These are phyloP conservation scores for Mycena kentingensis DNA, from an alignment of 768 basidiomycete genomes.

Conservation along the genomic window DNA sequence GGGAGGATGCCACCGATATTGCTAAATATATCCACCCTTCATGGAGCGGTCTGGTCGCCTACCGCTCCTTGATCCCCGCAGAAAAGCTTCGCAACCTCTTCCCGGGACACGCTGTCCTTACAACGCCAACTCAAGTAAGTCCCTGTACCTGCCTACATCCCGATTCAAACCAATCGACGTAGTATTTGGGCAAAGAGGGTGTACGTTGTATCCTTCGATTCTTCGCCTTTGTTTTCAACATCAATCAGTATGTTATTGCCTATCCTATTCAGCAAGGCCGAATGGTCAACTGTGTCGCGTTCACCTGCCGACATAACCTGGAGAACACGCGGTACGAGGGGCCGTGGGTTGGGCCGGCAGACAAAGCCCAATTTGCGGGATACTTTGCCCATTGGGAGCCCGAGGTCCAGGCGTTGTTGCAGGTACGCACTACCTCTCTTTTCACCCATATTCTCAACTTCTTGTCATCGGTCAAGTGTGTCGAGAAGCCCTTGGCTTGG, in stretches of 20 bases:
- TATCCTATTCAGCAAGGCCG: slow-evolving; percentile 64
- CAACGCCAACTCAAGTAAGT: slow-evolving; percentile 47
- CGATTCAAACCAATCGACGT: background rate
- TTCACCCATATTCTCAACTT: slow-evolving; percentile 1
- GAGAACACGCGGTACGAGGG: slow-evolving; percentile 52
- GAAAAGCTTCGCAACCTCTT: background rate
- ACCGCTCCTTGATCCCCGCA: slow-evolving; percentile 37
- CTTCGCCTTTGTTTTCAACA: background rate
- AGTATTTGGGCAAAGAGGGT: slow-evolving; percentile 61
- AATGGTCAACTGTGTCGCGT: slow-evolving; percentile 65
- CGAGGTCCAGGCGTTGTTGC: slow-evolving; percentile 57
- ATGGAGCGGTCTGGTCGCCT: slow-evolving; percentile 42
- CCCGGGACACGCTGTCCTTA: background rate
- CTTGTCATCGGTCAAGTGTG: slow-evolving; percentile 41
- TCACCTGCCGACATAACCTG: slow-evolving; percentile 50
- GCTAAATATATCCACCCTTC: slow-evolving; percentile 31
- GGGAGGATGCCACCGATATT: slow-evolving; percentile 18
- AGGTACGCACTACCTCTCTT: slow-evolving; percentile 44
- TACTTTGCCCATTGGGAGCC: slow-evolving; percentile 59
- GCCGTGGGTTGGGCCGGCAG: slow-evolving; percentile 52
- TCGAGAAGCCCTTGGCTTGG: slow-evolving; percentile 58
- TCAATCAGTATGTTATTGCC: slow-evolving; percentile 54
- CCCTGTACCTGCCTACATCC: background rate
- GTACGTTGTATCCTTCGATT: slow-evolving; percentile 31
- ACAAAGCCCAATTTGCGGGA: slow-evolving; percentile 45